Percentiles rank a stretch among this genome's conserved stretches.
phyloP scores from a whole-genome alignment of 331 rosid species.

The Dryas integrifolia region DNA sequence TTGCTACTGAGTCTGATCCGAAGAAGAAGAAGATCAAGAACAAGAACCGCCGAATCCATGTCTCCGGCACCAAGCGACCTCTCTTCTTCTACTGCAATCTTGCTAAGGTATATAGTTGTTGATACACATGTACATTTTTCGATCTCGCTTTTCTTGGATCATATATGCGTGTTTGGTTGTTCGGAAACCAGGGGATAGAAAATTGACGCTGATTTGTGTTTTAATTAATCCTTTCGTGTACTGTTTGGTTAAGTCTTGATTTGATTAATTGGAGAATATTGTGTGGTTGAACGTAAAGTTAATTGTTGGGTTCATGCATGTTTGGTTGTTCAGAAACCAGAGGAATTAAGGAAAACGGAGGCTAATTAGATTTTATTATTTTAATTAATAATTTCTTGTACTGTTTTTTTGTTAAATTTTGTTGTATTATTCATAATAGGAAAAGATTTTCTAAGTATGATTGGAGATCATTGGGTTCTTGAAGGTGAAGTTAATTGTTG shows the following conservation, averaged over 20 bases:
- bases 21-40: constrained; percentile 1
- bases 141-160: not conserved
- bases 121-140: too few species aligned
- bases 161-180: constrained; percentile 10
- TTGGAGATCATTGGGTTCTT: not conserved
- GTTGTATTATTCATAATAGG: not conserved
- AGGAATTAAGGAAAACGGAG: not conserved
- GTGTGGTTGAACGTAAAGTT: not conserved
- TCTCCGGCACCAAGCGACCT: constrained; percentile 58
- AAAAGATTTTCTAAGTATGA: not conserved
- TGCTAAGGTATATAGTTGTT: constrained; percentile 41
- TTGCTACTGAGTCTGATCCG: not conserved
- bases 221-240: not conserved
- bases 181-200: not conserved
- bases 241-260: not conserved
- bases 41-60: constrained; percentile 46
- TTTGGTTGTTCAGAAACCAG: not conserved
- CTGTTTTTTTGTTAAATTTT: not conserved
- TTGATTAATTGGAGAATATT: too few species aligned
- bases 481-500: not conserved
- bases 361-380: not conserved
- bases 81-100: constrained; percentile 58
- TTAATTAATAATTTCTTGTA: not conserved
- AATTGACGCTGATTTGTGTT: not conserved
- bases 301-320: too few species aligned